phyloP scores from a whole-genome alignment of 2,329 filamentous ascomycete species.

The Septoria petroselini region DNA sequence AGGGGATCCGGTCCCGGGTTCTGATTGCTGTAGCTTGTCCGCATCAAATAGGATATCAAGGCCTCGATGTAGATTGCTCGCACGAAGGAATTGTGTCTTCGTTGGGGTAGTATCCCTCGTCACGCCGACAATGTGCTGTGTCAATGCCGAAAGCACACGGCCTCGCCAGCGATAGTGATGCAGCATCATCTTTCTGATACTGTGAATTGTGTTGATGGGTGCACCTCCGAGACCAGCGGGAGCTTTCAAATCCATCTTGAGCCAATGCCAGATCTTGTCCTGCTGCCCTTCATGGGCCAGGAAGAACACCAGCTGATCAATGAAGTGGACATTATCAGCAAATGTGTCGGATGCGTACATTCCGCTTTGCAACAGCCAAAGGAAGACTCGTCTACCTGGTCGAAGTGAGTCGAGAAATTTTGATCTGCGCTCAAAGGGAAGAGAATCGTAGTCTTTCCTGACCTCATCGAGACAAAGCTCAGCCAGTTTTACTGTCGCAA shows the following conservation, averaged over 20 bases:
- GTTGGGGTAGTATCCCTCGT: not conserved
- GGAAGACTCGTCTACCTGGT: conserved; percentile 32
- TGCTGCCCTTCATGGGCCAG: conserved; percentile 32
- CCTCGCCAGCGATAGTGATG: conserved; percentile 27
- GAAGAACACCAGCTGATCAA: conserved; percentile 27
- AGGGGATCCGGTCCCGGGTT: not conserved
- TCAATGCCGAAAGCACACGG: conserved; percentile 22
- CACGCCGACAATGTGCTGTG: conserved; percentile 12
- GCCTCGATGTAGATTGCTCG: conserved; percentile 12
- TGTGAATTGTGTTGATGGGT: not conserved
- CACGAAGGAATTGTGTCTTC: not conserved
- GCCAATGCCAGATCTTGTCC: conserved; percentile 33
- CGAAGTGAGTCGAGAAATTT: conserved; percentile 20
- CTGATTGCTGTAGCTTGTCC: conserved; percentile 10
- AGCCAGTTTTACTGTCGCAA: conserved; percentile 41
- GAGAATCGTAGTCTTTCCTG: conserved; percentile 21
- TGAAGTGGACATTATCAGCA: conserved; percentile 25
- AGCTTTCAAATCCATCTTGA: conserved; percentile 25
- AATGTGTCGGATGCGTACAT: conserved; percentile 24
- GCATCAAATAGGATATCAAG: conserved; percentile 19
- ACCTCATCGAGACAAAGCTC: conserved; percentile 40
- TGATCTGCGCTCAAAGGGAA: conserved; percentile 18
- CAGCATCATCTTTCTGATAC: not conserved
- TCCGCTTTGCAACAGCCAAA: conserved; percentile 32
- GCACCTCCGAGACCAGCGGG: not conserved